A percentile compares a stretch with the other conserved stretches of the same genome.
Evolutionary conservation across 2,329 filamentous ascomycete species (phyloP).

Genomic region (Neocucurbitaria cava): DNA sequence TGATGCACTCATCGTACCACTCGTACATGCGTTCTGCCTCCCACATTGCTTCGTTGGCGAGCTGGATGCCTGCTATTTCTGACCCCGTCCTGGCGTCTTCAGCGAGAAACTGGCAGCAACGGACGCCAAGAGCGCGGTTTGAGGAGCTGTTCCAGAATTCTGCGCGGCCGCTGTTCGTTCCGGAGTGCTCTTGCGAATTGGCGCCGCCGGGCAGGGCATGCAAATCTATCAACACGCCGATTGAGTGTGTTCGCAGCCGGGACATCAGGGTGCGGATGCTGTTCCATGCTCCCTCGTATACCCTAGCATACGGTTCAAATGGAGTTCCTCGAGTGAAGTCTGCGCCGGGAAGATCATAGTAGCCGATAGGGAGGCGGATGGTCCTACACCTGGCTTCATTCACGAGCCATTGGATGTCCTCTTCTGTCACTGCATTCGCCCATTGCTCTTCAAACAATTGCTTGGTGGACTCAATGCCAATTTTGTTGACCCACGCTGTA

Average conservation of each 20-base stretch:
- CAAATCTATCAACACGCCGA: conserved; percentile 65
- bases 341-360: conserved; percentile 61
- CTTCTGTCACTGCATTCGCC: conserved; percentile 58
- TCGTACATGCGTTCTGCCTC: conserved; percentile 61
- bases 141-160: conserved; percentile 58
- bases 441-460: conserved; percentile 63
- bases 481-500: conserved; percentile 53
- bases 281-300: conserved; percentile 63
- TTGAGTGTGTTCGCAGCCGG: conserved; percentile 56
- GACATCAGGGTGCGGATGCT: conserved; percentile 57
- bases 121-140: conserved; percentile 56
- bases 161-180: conserved; percentile 60
- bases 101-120: conserved; percentile 60
- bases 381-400: conserved; percentile 62
- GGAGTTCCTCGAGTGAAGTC: conserved; percentile 59
- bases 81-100: conserved; percentile 53
- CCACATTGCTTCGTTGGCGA: conserved; percentile 64
- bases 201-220: conserved; percentile 66
- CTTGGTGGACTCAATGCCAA: conserved; percentile 58
- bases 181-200: conserved; percentile 63
- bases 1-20: conserved; percentile 63
- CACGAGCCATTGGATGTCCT: conserved; percentile 61
- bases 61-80: conserved; percentile 62
- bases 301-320: conserved; percentile 56
- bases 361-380: conserved; percentile 67